These are phyloP conservation scores for Chlamydomonas schloesseri DNA, from an alignment of 139 green algal genomes.

Conservation along the genomic window DNA sequence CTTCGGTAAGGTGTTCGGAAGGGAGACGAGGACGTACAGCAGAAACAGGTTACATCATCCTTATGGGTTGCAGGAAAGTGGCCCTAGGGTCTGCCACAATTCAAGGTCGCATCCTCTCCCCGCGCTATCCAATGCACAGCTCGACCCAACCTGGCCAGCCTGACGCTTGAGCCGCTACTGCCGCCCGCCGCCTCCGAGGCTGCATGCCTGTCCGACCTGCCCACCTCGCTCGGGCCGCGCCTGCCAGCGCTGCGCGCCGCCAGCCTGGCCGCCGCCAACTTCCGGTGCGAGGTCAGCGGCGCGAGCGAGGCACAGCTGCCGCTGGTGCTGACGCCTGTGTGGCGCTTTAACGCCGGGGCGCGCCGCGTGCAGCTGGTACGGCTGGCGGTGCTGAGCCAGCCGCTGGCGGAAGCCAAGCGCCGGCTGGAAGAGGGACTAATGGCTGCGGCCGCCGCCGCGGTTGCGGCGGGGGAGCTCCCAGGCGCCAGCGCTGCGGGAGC, in stretches of 20 bases:
- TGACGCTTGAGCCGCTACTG: background rate
- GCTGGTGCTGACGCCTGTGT: background rate
- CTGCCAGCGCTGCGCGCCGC: background rate
- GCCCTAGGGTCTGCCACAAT: too few species aligned
- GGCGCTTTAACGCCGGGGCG: background rate
- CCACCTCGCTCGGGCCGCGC: background rate
- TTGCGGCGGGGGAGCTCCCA: background rate
- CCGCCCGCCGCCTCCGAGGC: background rate
- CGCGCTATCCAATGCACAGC: too few species aligned
- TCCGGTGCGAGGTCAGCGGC: background rate
- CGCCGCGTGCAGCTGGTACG: conserved; percentile 8
- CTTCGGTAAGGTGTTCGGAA: background rate
- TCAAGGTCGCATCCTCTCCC: too few species aligned
- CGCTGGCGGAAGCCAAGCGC: background rate
- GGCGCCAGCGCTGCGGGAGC: too few species aligned
- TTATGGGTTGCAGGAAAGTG: too few species aligned
- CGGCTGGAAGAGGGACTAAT: background rate
- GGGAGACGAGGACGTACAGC: too few species aligned
- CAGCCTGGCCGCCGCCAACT: background rate
- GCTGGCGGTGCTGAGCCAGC: background rate
- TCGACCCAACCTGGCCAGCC: background rate
- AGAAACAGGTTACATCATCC: too few species aligned
- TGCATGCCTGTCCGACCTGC: background rate
- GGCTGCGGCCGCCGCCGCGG: background rate
- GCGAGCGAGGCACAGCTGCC: background rate